These are phyloP conservation scores for Vairimorpha ceranae DNA, from an alignment of 371 early-diverging fungal species.

Conservation along the genomic window DNA sequence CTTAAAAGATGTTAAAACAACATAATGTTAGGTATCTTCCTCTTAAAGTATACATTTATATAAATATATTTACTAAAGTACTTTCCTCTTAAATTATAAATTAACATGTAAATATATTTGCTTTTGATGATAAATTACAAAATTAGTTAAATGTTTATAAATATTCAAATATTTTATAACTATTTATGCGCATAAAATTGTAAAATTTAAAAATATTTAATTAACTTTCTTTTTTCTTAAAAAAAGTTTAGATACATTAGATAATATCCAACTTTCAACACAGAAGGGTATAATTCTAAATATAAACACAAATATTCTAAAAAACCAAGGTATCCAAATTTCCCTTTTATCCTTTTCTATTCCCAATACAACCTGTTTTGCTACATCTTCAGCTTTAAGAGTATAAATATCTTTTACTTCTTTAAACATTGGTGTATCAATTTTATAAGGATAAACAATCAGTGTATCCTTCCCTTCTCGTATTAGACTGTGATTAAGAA, in stretches of 20 bases:
- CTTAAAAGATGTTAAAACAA: too few relatives aligned
- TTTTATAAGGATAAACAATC: constrained; percentile 57
- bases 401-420: constrained; percentile 40
- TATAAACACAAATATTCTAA: not conserved
- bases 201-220: not conserved
- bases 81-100: too few relatives aligned
- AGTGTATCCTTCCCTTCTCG: constrained; percentile 47
- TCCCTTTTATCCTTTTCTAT: constrained; percentile 42
- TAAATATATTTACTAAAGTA: too few relatives aligned
- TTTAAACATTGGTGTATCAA: constrained; percentile 54
- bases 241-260: not conserved
- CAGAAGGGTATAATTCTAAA: not conserved
- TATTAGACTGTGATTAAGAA: constrained; percentile 46
- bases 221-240: not conserved
- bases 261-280: not conserved
- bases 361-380: constrained; percentile 31
- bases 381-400: constrained; percentile 28
- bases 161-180: too few relatives aligned
- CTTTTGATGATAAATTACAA: too few relatives aligned
- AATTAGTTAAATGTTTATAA: too few relatives aligned
- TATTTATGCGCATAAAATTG: too few relatives aligned
- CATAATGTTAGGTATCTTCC: too few relatives aligned
- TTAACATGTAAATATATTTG: too few relatives aligned
- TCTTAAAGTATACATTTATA: too few relatives aligned
- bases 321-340: constrained; percentile 40